Conservation (phyloP, 345 rosid species). For the Cardamine chenopodiifolia region DNA sequence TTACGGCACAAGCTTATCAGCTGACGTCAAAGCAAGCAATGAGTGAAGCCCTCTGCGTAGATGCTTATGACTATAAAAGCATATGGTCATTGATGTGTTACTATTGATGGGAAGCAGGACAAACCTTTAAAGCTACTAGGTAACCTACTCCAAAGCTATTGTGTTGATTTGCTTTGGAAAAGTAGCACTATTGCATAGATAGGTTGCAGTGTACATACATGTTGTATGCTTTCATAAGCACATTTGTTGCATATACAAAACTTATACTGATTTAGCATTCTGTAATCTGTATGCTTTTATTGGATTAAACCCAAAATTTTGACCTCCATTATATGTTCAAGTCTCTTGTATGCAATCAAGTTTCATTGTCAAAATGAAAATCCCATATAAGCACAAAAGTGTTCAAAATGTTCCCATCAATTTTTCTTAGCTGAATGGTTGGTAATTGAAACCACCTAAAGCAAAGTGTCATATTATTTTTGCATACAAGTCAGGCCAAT, state of each 20-base stretch:
- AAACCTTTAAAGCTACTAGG: constrained; percentile 8
- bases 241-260: constrained; percentile 3
- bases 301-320: background rate
- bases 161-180: constrained; percentile 1
- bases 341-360: background rate
- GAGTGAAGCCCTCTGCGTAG: constrained; percentile 8
- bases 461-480: background rate
- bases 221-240: constrained; percentile 11
- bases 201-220: constrained; percentile 11
- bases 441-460: constrained; percentile 3
- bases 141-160: background rate
- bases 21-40: constrained; percentile 20
- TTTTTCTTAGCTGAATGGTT: background rate
- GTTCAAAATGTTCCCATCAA: background rate
- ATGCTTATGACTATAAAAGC: background rate
- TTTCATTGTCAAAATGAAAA: background rate
- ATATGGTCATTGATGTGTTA: constrained; percentile 6
- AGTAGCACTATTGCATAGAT: background rate
- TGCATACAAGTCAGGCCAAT: background rate
- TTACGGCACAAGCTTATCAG: constrained; percentile 24
- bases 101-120: background rate
- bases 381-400: background rate
- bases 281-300: background rate
- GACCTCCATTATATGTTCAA: background rate
- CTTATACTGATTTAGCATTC: background rate